Percentiles rank a stretch among this genome's conserved stretches.
Evolutionary conservation across 768 basidiomycete species (phyloP).

Genomic region (Tricholoma saponaceum): DNA sequence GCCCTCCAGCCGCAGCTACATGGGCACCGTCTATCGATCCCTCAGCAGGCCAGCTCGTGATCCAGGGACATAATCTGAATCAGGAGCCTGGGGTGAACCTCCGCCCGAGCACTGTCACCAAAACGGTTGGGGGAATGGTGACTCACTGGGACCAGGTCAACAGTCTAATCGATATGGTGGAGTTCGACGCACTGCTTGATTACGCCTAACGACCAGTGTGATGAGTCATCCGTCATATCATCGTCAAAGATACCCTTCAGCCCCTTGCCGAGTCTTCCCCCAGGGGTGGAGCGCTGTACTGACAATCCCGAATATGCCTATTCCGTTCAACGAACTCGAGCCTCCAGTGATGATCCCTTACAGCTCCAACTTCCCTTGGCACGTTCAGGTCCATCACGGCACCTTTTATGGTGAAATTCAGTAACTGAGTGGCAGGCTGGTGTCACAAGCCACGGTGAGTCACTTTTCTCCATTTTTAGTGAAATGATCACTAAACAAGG

Average conservation of each 20-base stretch:
- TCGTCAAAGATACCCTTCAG: background rate
- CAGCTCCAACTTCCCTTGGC: constrained; percentile 21
- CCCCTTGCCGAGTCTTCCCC: background rate
- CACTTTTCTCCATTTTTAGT: background rate
- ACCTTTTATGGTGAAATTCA: constrained; percentile 36
- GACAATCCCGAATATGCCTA: constrained; percentile 8
- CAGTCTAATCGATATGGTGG: background rate
- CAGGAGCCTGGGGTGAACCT: background rate
- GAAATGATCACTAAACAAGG: background rate
- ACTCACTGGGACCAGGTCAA: constrained; percentile 6
- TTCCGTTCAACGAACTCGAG: constrained; percentile 25
- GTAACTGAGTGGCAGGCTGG: constrained; percentile 19
- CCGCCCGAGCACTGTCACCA: constrained; percentile 4
- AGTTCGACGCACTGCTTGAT: background rate
- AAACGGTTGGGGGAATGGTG: constrained; percentile 9
- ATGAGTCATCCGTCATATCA: constrained; percentile 2
- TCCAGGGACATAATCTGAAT: background rate
- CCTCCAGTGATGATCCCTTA: constrained; percentile 25
- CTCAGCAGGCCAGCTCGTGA: background rate
- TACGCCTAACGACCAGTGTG: background rate
- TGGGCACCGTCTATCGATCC: background rate
- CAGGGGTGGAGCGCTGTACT: background rate
- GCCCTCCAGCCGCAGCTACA: background rate
- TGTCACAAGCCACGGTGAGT: background rate
- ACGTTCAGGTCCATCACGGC: constrained; percentile 31